phyloP scores from a whole-genome alignment of 257 asterid genomes.

The Gentiana dahurica region DNA sequence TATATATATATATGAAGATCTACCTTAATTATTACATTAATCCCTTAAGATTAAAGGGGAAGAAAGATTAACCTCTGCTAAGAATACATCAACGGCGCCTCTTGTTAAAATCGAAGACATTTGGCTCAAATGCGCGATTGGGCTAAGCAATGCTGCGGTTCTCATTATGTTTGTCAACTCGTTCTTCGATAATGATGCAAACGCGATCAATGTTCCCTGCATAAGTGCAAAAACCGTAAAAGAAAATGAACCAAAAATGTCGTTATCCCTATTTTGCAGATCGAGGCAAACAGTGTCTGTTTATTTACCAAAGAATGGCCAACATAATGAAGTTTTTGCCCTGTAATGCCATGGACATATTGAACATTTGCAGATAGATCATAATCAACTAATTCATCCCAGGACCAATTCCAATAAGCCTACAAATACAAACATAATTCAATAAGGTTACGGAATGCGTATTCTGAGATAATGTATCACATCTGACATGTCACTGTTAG shows the following conservation, averaged over 20 bases:
- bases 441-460: not conserved
- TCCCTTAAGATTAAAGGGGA: too few species aligned
- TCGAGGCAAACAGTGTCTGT: too few species aligned
- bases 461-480: too few species aligned
- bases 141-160: constrained; percentile 35
- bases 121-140: constrained; percentile 50
- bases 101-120: constrained; percentile 48
- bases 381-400: constrained; percentile 71
- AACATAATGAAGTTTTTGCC: constrained; percentile 53
- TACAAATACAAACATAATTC: constrained; percentile 5
- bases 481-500: too few species aligned
- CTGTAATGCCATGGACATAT: constrained; percentile 48
- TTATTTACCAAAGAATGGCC: constrained; percentile 65
- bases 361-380: constrained; percentile 48
- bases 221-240: not conserved
- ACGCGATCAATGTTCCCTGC: constrained; percentile 77
- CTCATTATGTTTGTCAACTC: constrained; percentile 20
- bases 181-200: constrained; percentile 43
- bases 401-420: constrained; percentile 76
- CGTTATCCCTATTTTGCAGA: not conserved
- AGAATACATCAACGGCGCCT: constrained; percentile 37
- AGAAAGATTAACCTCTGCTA: constrained; percentile 40
- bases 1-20: not conserved
- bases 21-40: too few species aligned
- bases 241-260: too few species aligned